Evolutionary conservation across 2,329 filamentous ascomycete genomes (phyloP).

Genomic region (Leptographium radiaticola): DNA sequence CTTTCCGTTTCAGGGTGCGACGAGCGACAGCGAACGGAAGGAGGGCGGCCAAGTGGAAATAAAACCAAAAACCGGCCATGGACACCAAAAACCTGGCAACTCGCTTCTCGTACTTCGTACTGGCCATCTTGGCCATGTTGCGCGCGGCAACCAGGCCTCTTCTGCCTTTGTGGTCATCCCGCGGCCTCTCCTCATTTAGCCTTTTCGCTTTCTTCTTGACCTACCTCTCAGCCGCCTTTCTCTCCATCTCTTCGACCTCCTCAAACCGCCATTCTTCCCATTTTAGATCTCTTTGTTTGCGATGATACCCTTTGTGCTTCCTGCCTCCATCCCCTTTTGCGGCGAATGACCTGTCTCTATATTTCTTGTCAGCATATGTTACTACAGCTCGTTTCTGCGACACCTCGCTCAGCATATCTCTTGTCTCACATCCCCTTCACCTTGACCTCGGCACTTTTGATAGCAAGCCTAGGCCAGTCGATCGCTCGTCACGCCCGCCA

Average conservation of each 20-base stretch:
- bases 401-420: neutral
- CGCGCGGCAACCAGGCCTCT: neutral
- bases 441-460: neutral
- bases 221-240: neutral
- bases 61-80: neutral
- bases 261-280: neutral
- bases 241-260: neutral
- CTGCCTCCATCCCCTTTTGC: neutral
- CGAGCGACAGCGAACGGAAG: constrained; percentile 5
- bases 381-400: neutral
- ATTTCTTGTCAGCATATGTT: neutral
- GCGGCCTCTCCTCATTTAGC: neutral
- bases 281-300: neutral
- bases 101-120: neutral
- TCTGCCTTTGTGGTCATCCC: neutral
- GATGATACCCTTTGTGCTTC: neutral
- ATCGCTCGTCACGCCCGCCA: neutral
- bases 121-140: neutral
- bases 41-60: neutral
- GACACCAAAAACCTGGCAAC: neutral
- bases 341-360: neutral
- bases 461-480: neutral
- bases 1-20: constrained; percentile 7
- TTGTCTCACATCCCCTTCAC: neutral
- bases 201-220: neutral